Evolutionary conservation across 2,329 filamentous ascomycete species (phyloP), one percentile per base, ranked within the genome.

Genomic region (Paraphoma chrysanthemicola): DNA sequence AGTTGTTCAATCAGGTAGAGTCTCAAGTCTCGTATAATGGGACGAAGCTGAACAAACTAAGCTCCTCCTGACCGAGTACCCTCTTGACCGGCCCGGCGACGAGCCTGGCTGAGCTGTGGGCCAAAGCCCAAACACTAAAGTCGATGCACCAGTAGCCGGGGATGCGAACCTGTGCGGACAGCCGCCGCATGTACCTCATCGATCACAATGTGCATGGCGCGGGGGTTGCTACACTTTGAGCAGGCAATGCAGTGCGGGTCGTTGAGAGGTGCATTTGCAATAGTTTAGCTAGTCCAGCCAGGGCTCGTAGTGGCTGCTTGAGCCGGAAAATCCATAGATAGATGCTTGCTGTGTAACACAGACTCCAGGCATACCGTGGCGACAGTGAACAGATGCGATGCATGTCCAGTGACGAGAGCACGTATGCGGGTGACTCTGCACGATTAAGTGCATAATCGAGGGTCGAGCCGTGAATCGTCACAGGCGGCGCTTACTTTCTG

Each of bases 361-460:
- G 48, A 56, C 44, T 58, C 55, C 23, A 54, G 56, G 44, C 60
- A 59, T 48, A 51, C 62, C 62, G 63, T 59, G 67, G 66, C 57
- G 62, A 60, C 58, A 56, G 60, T 51, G 59, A 56, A 66, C 43
- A 55, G 56, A 64, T 68, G 62, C 56, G 59, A 68, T 68, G 68
- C 66, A 64, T 62, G 66, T 64, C 70, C 68, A 72, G 70, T 74
- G 69, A 72, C 57, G 64, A 59, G 60, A 54, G 62, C 52, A 55
- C 51, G 54, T 63, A 74, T 75, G 74, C 74, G 70, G 69, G 74
- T 77, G 72, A 71, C 72, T 67, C 70, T 76, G 73, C 74, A 75
- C 61, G 70, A 70, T 70, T 69, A 57, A 68, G 66, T 70, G 72
- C 67, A 62, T 63, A 62, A 65, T 64, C 63, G 59, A 66, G 60